These are phyloP conservation scores for Botryotinia narcissicola DNA, from an alignment of 2,329 filamentous ascomycete species.

Conservation along the genomic window DNA sequence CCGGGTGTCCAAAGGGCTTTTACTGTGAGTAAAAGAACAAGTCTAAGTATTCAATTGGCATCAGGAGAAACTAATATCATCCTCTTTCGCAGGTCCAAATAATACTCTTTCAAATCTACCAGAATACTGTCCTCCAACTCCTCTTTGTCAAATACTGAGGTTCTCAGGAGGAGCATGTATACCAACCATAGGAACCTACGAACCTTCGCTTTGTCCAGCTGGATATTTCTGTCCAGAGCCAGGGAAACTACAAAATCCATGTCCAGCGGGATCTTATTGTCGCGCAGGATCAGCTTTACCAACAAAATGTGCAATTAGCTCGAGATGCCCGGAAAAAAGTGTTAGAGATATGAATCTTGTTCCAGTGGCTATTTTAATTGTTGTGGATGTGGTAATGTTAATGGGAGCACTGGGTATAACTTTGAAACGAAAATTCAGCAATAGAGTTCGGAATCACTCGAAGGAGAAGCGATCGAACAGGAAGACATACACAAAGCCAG, in stretches of 20 bases:
- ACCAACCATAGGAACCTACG: slow-evolving; percentile 39
- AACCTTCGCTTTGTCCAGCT: slow-evolving; percentile 50
- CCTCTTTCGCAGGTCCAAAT: slow-evolving; percentile 10
- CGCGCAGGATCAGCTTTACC: slow-evolving; percentile 49
- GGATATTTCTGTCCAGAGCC: slow-evolving; percentile 50
- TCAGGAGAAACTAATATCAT: background rate
- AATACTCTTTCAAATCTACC: slow-evolving; percentile 24
- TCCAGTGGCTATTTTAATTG: slow-evolving; percentile 27
- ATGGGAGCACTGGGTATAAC: slow-evolving; percentile 34
- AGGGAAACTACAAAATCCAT: slow-evolving; percentile 44
- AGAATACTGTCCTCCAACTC: slow-evolving; percentile 32
- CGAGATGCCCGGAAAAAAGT: slow-evolving; percentile 47
- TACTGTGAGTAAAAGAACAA: slow-evolving; percentile 11
- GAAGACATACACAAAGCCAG: slow-evolving; percentile 25
- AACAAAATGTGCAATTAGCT: slow-evolving; percentile 47
- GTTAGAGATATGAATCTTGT: slow-evolving; percentile 39
- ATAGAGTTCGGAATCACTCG: background rate
- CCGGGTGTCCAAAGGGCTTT: slow-evolving; percentile 13
- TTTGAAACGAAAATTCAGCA: slow-evolving; percentile 13
- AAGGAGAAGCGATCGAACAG: slow-evolving; percentile 31
- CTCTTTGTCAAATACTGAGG: slow-evolving; percentile 25
- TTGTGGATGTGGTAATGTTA: slow-evolving; percentile 45
- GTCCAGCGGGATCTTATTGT: slow-evolving; percentile 51
- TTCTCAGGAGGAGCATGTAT: slow-evolving; percentile 25
- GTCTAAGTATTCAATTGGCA: background rate